phyloP scores from a whole-genome alignment of 179 eudicot genomes.

The Beta lomatogona region DNA sequence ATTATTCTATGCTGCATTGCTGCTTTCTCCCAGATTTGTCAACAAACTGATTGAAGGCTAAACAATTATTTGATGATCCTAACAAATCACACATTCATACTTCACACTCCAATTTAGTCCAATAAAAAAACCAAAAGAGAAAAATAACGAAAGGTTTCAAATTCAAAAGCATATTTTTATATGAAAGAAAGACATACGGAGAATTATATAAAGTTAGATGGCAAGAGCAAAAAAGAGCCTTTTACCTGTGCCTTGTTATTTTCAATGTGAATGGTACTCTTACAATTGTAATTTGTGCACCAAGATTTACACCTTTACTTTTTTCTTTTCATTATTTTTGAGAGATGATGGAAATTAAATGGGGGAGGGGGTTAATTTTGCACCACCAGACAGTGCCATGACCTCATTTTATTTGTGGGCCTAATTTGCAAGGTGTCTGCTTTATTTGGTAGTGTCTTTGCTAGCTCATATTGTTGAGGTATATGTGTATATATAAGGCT shows the following conservation, averaged over 20 bases:
- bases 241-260: conserved; percentile 29
- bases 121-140: background rate
- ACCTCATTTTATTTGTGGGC: conserved; percentile 23
- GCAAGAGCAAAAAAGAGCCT: conserved; percentile 28
- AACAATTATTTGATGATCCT: conserved; percentile 38
- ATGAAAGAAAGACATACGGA: conserved; percentile 12
- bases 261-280: conserved; percentile 30
- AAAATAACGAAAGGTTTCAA: conserved; percentile 12
- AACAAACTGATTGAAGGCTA: conserved; percentile 38
- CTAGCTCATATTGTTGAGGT: conserved; percentile 22
- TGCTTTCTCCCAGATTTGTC: conserved; percentile 40
- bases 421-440: conserved; percentile 19
- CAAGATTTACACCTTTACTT: background rate
- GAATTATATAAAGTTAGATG: conserved; percentile 23
- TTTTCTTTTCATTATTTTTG: background rate
- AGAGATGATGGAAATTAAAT: background rate
- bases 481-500: background rate
- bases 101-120: conserved; percentile 30
- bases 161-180: conserved; percentile 24
- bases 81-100: conserved; percentile 35
- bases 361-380: background rate
- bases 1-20: conserved; percentile 32
- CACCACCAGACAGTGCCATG: conserved; percentile 19
- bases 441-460: conserved; percentile 30
- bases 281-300: conserved; percentile 6